Conservation (phyloP, 257 asterid genomes). For the Solanum chiquidenum region DNA sequence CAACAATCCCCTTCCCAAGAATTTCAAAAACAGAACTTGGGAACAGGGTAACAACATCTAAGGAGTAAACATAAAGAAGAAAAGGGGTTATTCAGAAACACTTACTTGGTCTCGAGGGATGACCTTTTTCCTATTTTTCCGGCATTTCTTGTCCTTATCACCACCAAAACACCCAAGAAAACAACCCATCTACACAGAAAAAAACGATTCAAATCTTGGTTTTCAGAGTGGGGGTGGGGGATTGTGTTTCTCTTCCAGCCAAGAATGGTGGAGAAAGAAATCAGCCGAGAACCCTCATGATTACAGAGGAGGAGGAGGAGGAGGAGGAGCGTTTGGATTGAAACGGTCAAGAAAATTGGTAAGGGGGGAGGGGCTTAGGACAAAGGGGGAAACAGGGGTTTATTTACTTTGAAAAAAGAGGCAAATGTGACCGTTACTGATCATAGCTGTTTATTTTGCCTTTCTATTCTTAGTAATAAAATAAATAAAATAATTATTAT, state of each 20-base stretch:
- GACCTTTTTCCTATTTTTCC: conserved; percentile 35
- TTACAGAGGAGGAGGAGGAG: background rate
- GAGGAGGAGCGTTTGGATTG: conserved; percentile 3
- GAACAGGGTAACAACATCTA: background rate
- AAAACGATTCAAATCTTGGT: background rate
- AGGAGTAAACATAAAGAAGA: background rate
- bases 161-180: conserved; percentile 86
- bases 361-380: conserved; percentile 18
- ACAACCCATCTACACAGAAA: conserved; percentile 51
- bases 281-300: conserved; percentile 8
- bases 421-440: conserved; percentile 40
- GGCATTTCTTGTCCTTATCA: conserved; percentile 43
- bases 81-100: background rate
- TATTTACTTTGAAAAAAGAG: conserved; percentile 9
- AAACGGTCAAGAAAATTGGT: conserved; percentile 40
- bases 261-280: conserved; percentile 7
- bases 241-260: background rate
- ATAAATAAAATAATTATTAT: background rate
- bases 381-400: conserved; percentile 15
- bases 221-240: background rate
- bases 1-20: background rate
- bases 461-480: background rate
- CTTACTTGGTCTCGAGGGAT: conserved; percentile 53
- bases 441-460: background rate
- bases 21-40: background rate